Evolutionary conservation across 2,329 filamentous ascomycete species (phyloP), one percentile per base, ranked within the genome.

Genomic region (Penicillium sp.): DNA sequence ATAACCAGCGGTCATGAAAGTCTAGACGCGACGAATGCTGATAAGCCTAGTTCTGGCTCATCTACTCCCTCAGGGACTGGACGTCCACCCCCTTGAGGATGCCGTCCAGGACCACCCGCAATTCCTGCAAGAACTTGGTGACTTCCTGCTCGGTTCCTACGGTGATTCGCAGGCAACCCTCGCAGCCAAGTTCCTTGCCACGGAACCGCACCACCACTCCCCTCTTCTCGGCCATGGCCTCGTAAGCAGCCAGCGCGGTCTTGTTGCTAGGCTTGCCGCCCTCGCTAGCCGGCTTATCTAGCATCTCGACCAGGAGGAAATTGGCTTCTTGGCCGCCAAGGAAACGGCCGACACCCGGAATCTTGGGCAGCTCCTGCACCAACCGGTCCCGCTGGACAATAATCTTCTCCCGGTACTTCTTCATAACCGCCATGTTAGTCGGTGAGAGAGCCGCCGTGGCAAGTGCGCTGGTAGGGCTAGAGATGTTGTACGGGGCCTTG

Each of bases 401-500:
- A 52, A 97, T 84, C 60, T 78, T 77, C n/a, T 76, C 77, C 35
- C 79, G 77, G 69, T 95, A 85, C 28, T 61, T 69, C 34, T 75
- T 75, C 90, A 96, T 95, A 13, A 84, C 77, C 0, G 75, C 72
- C 39, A 97, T 69, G 24, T 90, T 90, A 17, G 75, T 69, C 0
- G 76, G 71, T 1, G 79, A 76, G 33, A 97, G 73, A 3, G 88
- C 90, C 21, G 84, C 80, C 33, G 76, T 78, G 1, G 90, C 93
- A 17, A 98, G 77, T 32, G 84, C 82, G 60, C 84, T 89, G 1
- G 91, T 96, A 0, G 88, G 88, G 60, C 84, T 91, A 4, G 88
- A 85, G 61, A 98, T 84, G 71, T 96, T 97, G 74, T 98, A 98
- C 0, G 93, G 93, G 0, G 93, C 91, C 72, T 97, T 97, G 63